Conservation (phyloP, 1,284 basidiomycete species). For the Nidula niveotomentosa region DNA sequence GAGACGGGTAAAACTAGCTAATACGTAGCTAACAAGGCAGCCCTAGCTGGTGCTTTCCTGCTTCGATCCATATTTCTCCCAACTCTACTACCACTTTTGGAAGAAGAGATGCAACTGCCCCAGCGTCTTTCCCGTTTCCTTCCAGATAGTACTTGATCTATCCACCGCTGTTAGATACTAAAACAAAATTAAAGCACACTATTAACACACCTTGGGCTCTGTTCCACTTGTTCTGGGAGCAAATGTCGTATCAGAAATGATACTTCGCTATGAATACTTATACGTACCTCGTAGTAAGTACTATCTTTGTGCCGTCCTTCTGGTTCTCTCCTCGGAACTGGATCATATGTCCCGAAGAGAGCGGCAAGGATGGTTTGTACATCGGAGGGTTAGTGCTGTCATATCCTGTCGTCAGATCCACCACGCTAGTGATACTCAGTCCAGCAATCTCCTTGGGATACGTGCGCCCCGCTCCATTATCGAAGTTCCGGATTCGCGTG, state of each 20-base stretch:
- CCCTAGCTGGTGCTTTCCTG: constrained; percentile 51
- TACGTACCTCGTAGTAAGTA: constrained; percentile 64
- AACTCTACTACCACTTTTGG: constrained; percentile 56
- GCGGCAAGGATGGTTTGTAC: constrained; percentile 62
- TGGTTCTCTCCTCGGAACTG: constrained; percentile 62
- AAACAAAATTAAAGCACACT: not conserved
- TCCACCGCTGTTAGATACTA: not conserved
- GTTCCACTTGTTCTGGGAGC: constrained; percentile 76
- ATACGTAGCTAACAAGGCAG: constrained; percentile 26
- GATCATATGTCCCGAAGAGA: constrained; percentile 84
- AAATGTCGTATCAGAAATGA: not conserved
- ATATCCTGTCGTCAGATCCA: constrained; percentile 77
- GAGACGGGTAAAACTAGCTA: not conserved
- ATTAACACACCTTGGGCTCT: constrained; percentile 70
- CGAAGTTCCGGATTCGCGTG: constrained; percentile 55
- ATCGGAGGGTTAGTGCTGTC: constrained; percentile 70
- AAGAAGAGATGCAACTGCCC: constrained; percentile 45
- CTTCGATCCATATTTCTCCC: constrained; percentile 68
- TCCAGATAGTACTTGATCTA: constrained; percentile 87
- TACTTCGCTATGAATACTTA: too few relatives aligned
- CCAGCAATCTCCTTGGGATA: constrained; percentile 68
- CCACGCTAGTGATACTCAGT: constrained; percentile 56
- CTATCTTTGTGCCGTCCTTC: constrained; percentile 46
- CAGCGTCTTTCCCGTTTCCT: constrained; percentile 55
- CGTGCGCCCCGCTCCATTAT: constrained; percentile 31